Percentiles rank a stretch among this genome's conserved stretches.
Conservation (phyloP, 169 alveolate species). For the Cryptosporidium tyzzeri region DNA sequence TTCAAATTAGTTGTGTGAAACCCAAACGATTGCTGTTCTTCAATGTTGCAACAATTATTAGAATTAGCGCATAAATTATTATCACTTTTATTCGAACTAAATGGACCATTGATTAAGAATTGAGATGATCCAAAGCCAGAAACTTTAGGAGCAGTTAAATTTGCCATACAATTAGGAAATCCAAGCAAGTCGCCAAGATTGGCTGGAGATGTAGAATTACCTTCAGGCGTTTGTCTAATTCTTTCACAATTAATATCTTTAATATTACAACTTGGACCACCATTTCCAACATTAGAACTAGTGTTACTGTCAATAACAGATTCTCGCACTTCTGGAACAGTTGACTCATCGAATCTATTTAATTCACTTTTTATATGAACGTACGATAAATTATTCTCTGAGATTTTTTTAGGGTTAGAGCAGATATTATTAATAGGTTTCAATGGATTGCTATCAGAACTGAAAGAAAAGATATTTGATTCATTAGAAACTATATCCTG, state of each 20-base stretch:
- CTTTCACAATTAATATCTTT: neutral
- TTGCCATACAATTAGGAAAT: neutral
- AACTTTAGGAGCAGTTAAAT: slow-evolving; percentile 16
- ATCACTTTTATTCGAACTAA: slow-evolving; percentile 21
- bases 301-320: neutral
- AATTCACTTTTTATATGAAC: neutral
- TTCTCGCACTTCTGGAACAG: neutral
- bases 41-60: neutral
- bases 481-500: neutral
- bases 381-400: neutral
- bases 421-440: slow-evolving; percentile 7
- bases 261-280: neutral
- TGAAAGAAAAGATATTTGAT: slow-evolving; percentile 6
- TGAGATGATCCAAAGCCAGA: slow-evolving; percentile 70
- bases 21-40: neutral
- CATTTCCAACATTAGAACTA: neutral
- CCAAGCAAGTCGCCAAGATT: slow-evolving; percentile 8
- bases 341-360: neutral
- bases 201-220: neutral
- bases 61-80: neutral
- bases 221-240: neutral
- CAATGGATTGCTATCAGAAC: slow-evolving; percentile 20
- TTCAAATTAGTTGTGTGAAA: neutral
- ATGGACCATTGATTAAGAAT: slow-evolving; percentile 45
- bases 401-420: neutral